Evolutionary conservation across 2,329 filamentous ascomycete genomes (phyloP).

Genomic region (Colletotrichum paranaense): DNA sequence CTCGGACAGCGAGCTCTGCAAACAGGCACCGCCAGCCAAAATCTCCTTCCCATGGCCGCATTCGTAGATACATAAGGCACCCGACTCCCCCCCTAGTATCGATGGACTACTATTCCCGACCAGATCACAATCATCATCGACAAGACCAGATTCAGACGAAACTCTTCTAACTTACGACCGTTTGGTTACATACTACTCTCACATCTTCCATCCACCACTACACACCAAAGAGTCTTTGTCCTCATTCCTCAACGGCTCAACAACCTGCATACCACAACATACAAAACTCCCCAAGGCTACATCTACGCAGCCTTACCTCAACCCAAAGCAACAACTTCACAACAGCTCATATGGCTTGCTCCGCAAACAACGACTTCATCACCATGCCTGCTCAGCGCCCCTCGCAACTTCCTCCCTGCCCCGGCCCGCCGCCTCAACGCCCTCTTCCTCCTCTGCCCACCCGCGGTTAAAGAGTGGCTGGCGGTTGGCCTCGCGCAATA

Average conservation of each 20-base stretch:
- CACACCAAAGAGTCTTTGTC: constrained; percentile 21
- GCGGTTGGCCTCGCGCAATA: constrained; percentile 18
- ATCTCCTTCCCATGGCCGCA: constrained; percentile 25
- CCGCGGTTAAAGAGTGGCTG: constrained; percentile 58
- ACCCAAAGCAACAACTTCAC: constrained; percentile 33
- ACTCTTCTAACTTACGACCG: constrained; percentile 5
- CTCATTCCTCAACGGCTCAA: constrained; percentile 9
- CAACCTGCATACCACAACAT: not conserved
- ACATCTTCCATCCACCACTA: constrained; percentile 1
- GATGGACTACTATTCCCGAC: not conserved
- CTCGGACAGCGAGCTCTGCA: constrained; percentile 33
- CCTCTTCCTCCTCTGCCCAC: constrained; percentile 75
- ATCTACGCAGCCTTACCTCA: constrained; percentile 15
- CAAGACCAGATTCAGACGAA: constrained; percentile 17
- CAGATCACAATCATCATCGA: constrained; percentile 24
- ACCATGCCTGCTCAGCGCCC: constrained; percentile 71
- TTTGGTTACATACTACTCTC: constrained; percentile 21
- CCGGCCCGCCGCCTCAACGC: constrained; percentile 72
- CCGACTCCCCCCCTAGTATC: constrained; percentile 30
- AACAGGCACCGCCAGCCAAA: constrained; percentile 34
- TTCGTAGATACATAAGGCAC: constrained; percentile 37
- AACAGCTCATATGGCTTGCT: constrained; percentile 33
- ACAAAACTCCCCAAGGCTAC: constrained; percentile 13
- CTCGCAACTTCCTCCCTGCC: constrained; percentile 75
- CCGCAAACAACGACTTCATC: constrained; percentile 41